Percentiles rank a stretch among this genome's conserved stretches.
phyloP scores from a whole-genome alignment of 176 grass and related monocot species.

The Bolboschoenus planiculmis region DNA sequence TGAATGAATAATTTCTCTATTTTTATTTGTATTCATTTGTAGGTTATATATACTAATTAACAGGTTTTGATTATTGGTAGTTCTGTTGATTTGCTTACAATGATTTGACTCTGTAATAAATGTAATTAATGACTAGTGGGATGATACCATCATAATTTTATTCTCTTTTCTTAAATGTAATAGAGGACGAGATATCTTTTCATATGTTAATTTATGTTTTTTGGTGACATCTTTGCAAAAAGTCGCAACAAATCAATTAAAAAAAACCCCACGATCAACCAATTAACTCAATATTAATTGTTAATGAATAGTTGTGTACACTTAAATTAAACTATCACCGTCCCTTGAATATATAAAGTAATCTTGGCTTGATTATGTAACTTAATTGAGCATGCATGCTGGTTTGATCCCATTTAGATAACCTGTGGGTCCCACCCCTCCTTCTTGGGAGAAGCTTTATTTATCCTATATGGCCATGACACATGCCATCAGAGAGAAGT shows the following conservation, averaged over 20 bases:
- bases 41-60: neutral
- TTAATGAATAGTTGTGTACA: neutral
- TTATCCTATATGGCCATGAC: neutral
- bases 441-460: neutral
- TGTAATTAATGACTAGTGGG: neutral
- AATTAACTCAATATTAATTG: neutral
- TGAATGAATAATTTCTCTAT: too few species aligned
- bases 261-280: constrained; percentile 1
- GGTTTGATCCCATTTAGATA: neutral
- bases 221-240: neutral
- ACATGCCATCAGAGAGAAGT: neutral
- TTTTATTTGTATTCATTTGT: neutral
- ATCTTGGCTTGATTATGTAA: neutral
- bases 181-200: neutral
- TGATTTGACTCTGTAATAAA: neutral
- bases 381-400: neutral
- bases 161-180: neutral
- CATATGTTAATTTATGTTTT: neutral
- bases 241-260: neutral
- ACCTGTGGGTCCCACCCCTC: neutral
- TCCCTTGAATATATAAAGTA: neutral
- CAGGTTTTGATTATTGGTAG: neutral
- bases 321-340: neutral
- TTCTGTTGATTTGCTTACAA: neutral
- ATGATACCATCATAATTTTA: neutral